Conservation (phyloP, 345 rosid genomes). For the Iberis pinnata region DNA sequence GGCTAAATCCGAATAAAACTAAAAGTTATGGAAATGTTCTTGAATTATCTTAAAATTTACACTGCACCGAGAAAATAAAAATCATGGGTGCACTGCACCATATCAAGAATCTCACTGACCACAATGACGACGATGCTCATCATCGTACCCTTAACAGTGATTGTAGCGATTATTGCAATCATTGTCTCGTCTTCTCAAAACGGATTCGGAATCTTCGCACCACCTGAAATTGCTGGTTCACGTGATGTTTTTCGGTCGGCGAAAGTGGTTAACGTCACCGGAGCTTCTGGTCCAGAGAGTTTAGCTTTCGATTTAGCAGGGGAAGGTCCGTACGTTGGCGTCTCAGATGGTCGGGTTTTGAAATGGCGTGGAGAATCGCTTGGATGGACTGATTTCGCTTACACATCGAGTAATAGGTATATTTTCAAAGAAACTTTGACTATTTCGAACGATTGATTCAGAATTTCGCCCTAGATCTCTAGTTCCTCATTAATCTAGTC, state of each 20-base stretch:
- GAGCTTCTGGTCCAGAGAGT: constrained; percentile 69
- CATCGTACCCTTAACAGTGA: constrained; percentile 2
- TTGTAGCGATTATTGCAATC: constrained; percentile 23
- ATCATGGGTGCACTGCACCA: not conserved
- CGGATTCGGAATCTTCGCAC: constrained; percentile 28
- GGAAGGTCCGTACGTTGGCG: constrained; percentile 59
- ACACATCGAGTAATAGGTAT: constrained; percentile 49
- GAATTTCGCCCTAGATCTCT: not conserved
- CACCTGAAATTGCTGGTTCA: constrained; percentile 37
- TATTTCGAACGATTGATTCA: no score
- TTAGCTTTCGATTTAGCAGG: constrained; percentile 48
- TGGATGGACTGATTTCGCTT: constrained; percentile 59
- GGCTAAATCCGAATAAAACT: constrained; percentile 9
- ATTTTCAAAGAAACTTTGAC: no score
- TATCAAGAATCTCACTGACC: constrained; percentile 3
- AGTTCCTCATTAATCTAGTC: not conserved
- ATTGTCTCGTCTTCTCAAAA: constrained; percentile 7
- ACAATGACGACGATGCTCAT: constrained; percentile 26
- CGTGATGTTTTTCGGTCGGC: constrained; percentile 35
- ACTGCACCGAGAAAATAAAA: not conserved
- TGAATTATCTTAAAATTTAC: not conserved
- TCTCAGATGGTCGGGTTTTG: constrained; percentile 58
- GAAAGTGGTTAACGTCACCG: constrained; percentile 31
- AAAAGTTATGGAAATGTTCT: not conserved
- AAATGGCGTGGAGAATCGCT: constrained; percentile 44